Conservation (phyloP, 805 yeast genomes). For the Ogataea minuta region DNA sequence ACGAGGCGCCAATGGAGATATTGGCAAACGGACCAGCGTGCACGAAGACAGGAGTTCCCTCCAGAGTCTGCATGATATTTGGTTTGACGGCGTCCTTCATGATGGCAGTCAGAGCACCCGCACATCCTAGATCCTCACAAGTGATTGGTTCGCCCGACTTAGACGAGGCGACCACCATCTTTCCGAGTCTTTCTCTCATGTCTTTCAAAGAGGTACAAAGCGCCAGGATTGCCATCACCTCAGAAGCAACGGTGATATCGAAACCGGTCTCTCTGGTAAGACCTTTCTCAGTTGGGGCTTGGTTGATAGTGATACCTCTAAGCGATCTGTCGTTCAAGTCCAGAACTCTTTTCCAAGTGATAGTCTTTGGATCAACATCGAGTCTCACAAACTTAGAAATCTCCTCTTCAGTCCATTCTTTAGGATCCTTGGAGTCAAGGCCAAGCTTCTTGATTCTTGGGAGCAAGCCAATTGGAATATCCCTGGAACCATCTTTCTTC, state of each 20-base stretch:
- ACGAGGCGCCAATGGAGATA: conserved; percentile 94
- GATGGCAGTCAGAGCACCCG: conserved; percentile 93
- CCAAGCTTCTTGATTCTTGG: conserved; percentile 77
- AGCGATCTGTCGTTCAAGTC: conserved; percentile 92
- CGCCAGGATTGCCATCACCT: conserved; percentile 94
- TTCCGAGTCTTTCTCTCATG: conserved; percentile 84
- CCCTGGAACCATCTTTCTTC: conserved; percentile 70
- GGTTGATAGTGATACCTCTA: conserved; percentile 85
- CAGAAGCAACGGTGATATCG: conserved; percentile 95
- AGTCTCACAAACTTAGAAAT: conserved; percentile 72
- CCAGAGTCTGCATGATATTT: conserved; percentile 93
- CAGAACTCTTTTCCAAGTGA: conserved; percentile 90
- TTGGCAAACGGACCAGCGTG: conserved; percentile 99
- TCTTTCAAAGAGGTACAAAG: conserved; percentile 74
- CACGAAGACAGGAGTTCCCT: conserved; percentile 96
- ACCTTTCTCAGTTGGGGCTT: conserved; percentile 92
- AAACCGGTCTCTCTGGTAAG: conserved; percentile 84
- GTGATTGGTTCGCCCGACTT: conserved; percentile 78
- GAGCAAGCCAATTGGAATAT: conserved; percentile 75
- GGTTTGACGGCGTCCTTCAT: conserved; percentile 96
- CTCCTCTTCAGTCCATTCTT: conserved; percentile 76
- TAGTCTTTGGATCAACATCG: conserved; percentile 85
- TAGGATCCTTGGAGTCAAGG: conserved; percentile 77
- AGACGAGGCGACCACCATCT: conserved; percentile 84
- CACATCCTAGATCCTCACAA: conserved; percentile 91